A percentile compares a stretch with the other conserved stretches of the same genome.
Conservation (phyloP, 768 basidiomycete genomes). For the Mycena rebaudengoi region DNA sequence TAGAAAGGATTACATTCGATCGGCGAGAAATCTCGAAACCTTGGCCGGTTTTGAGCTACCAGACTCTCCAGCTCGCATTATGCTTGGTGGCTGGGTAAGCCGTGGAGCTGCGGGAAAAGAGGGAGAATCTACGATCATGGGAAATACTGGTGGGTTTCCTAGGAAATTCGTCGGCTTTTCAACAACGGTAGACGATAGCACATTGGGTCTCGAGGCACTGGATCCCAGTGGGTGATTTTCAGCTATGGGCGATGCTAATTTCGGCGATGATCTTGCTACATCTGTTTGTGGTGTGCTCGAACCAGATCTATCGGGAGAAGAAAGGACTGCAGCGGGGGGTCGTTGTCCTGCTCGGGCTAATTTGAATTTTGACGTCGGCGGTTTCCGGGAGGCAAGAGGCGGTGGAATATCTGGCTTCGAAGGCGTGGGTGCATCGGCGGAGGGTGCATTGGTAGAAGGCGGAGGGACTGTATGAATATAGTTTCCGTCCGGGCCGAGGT, state of each 20-base stretch:
- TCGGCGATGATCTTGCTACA: constrained; percentile 46
- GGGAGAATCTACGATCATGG: constrained; percentile 49
- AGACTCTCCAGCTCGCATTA: constrained; percentile 18
- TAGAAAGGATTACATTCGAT: constrained; percentile 12
- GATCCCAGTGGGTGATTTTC: no score
- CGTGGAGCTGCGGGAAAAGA: constrained; percentile 41
- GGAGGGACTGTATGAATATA: constrained; percentile 38
- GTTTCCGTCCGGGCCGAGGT: constrained; percentile 57
- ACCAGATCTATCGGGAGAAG: constrained; percentile 22
- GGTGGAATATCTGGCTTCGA: no score
- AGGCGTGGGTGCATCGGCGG: constrained; percentile 1
- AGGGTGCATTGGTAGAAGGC: constrained; percentile 5
- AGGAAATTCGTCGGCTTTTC: constrained; percentile 20
- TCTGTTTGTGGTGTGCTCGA: constrained; percentile 36
- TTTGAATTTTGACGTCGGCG: constrained; percentile 61
- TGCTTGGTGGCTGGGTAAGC: constrained; percentile 20
- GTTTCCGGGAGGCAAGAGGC: constrained; percentile 39
- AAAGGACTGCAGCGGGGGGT: not conserved
- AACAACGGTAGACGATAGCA: constrained; percentile 16
- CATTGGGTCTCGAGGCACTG: constrained; percentile 3
- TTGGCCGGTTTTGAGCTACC: constrained; percentile 24
- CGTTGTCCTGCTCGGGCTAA: constrained; percentile 40
- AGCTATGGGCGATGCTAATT: constrained; percentile 26
- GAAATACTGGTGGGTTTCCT: constrained; percentile 13
- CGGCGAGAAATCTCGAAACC: constrained; percentile 27